Evolutionary conservation across 1,284 basidiomycete species (phyloP).

Genomic region (Tetrapyrgos nigripes): DNA sequence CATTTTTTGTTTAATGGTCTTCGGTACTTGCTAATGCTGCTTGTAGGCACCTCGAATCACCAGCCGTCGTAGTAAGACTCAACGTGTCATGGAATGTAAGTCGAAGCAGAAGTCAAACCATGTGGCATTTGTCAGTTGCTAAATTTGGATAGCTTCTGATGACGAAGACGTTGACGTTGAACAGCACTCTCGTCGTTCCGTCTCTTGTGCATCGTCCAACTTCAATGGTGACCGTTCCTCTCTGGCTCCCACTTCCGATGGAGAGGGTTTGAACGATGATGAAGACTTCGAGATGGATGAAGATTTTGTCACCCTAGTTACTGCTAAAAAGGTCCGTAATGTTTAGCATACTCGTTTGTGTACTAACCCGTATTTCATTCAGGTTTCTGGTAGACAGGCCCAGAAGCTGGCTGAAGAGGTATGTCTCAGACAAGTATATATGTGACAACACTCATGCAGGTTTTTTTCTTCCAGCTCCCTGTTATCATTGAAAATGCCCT

Average conservation of each 20-base stretch:
- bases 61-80: too few species aligned
- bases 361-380: background rate
- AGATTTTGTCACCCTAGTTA: background rate
- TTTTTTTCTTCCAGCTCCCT: background rate
- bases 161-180: too few species aligned
- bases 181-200: too few species aligned
- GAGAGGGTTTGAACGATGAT: background rate
- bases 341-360: background rate
- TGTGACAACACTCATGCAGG: background rate
- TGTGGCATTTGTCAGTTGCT: too few species aligned
- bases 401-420: constrained; percentile 4
- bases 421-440: background rate
- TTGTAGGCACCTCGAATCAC: too few species aligned
- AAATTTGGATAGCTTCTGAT: too few species aligned
- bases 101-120: too few species aligned
- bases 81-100: too few species aligned
- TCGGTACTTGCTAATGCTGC: background rate
- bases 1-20: background rate
- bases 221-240: background rate
- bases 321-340: background rate
- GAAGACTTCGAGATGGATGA: background rate
- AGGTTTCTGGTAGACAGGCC: background rate
- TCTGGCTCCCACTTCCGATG: too few species aligned
- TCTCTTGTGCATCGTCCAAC: background rate
- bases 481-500: background rate